Base-by-base conservation (phyloP, 805 yeast species). In the Metschnikowia shivogae region DNA sequence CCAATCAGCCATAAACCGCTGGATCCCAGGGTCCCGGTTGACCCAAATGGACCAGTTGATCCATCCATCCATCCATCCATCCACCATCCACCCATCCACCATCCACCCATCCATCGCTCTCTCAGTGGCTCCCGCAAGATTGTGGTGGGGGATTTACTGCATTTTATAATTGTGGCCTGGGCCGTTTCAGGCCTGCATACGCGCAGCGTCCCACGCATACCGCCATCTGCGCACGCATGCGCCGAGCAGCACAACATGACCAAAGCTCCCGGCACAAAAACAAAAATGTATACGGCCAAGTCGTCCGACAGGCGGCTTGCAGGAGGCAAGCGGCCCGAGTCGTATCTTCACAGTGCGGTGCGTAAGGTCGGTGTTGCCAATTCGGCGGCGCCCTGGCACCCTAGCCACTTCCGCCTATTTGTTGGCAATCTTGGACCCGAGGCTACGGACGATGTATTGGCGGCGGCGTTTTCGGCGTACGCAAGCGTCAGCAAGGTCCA, bases 341-440 rank as follows among this genome's bases (percentile, higher is more conserved):
- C 43, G 11, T 52, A 44, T 37, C 52, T 54, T 12, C 56, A 42
- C 35, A 50, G 47, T 30, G 34, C 45, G 13, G 41, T 20, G 24
- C 45, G 17, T 22, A 10, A 17, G 3, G 29, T 13, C 28, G 39
- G 19, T 19, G 20, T n/a, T 32, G 12, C 19, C 29, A 4, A 22
- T 26, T 9, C 11, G 9, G 72, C 77, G 1, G 77, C 73, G 5
- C 84, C 78, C 35, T 84, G 89, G 89, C 77, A 84, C 55, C 87
- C 89, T 0, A 64, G 70, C 13, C 89, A 84, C 52, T 86, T 82
- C 63, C 65, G 88, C 27, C 64, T 86, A 17, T 86, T 86, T 63
- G 86, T 86, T 6, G 95, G 93, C 3, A 84, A 86, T 54, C 61
- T 86, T 28, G 86, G 88, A 0, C 68, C 73, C 4, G 90, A 84